Conservation (phyloP, 1,284 basidiomycete species). For the Boletus sp. region DNA sequence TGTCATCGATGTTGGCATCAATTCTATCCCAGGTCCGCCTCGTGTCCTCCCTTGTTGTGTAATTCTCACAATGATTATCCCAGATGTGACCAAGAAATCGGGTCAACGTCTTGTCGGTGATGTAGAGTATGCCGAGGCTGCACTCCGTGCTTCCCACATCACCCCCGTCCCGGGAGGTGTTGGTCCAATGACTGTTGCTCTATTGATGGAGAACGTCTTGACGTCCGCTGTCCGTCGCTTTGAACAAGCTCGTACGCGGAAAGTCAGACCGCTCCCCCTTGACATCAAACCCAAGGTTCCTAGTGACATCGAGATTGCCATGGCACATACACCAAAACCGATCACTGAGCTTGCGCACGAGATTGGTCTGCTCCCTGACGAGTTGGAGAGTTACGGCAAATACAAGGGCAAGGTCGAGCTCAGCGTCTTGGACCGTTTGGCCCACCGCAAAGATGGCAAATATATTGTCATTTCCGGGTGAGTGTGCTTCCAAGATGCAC, state of each 20-base stretch:
- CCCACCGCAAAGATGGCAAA: slow-evolving; percentile 89
- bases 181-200: slow-evolving; percentile 98
- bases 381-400: slow-evolving; percentile 92
- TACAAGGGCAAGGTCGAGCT: slow-evolving; percentile 98
- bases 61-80: not conserved
- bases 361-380: slow-evolving; percentile 83
- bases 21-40: slow-evolving; percentile 79
- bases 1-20: slow-evolving; percentile 97
- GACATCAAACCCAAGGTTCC: slow-evolving; percentile 83
- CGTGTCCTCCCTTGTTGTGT: not conserved
- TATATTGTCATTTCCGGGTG: slow-evolving; percentile 95
- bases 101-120: slow-evolving; percentile 97
- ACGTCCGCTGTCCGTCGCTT: slow-evolving; percentile 80
- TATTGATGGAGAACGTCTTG: slow-evolving; percentile 96
- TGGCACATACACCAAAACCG: slow-evolving; percentile 92
- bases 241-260: slow-evolving; percentile 61
- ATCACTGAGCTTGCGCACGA: slow-evolving; percentile 82
- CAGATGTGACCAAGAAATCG: slow-evolving; percentile 88
- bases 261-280: slow-evolving; percentile 78
- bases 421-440: slow-evolving; percentile 80
- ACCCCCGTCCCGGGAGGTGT: slow-evolving; percentile 99
- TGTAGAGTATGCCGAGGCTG: slow-evolving; percentile 82
- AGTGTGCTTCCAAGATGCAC: slow-evolving; percentile 18
- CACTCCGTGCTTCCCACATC: slow-evolving; percentile 79
- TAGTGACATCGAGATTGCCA: slow-evolving; percentile 94